Conservation (phyloP, 495 filamentous ascomycete genomes). For the Trichoderma gamsii region DNA sequence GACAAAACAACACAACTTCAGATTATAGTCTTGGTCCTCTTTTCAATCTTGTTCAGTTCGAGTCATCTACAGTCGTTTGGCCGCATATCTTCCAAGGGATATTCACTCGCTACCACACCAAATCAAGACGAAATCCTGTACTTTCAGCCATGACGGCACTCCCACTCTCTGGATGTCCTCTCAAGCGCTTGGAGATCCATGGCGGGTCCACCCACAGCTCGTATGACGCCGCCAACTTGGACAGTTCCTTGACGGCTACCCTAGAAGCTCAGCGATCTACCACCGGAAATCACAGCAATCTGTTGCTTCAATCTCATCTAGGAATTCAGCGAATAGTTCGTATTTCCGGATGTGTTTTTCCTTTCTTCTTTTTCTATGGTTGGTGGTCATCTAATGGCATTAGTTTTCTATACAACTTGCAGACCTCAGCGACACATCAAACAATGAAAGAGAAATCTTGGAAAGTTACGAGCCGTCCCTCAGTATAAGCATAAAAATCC, state of each 20-base stretch:
- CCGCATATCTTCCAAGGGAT: neutral
- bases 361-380: neutral
- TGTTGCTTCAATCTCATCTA: neutral
- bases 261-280: neutral
- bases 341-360: neutral
- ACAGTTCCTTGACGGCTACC: neutral
- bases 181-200: constrained; percentile 5
- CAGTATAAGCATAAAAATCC: neutral
- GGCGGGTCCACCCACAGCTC: neutral
- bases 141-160: neutral
- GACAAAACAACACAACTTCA: too few relatives aligned
- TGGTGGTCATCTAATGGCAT: neutral
- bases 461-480: too few relatives aligned
- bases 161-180: neutral
- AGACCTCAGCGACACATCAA: neutral
- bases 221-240: neutral
- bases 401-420: neutral
- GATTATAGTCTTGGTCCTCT: neutral
- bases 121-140: neutral
- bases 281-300: neutral
- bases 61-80: neutral
- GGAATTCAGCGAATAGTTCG: neutral
- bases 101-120: neutral
- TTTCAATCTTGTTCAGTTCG: neutral
- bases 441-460: neutral